phyloP scores from a whole-genome alignment of 1,284 basidiomycete genomes.

The Fomitiporia mediterranea region DNA sequence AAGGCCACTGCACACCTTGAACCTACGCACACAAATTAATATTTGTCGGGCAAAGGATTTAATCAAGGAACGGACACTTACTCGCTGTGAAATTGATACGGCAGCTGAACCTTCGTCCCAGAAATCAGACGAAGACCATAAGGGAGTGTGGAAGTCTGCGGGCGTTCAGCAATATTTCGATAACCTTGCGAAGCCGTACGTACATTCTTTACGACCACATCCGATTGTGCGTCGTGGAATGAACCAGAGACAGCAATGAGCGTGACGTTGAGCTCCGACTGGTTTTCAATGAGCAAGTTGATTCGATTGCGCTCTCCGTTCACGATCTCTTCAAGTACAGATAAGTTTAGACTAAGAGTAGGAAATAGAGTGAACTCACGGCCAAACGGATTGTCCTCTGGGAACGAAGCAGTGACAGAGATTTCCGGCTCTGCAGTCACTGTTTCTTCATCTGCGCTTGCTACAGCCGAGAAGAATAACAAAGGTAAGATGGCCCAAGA shows the following conservation, averaged over 20 bases:
- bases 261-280: constrained; percentile 71
- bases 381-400: constrained; percentile 75
- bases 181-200: not conserved
- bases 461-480: not conserved
- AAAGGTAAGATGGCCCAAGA: constrained; percentile 2
- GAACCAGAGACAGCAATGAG: constrained; percentile 68
- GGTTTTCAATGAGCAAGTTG: constrained; percentile 67
- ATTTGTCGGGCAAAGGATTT: constrained; percentile 16
- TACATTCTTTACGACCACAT: constrained; percentile 72
- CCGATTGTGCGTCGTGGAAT: constrained; percentile 63
- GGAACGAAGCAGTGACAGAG: constrained; percentile 61
- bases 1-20: constrained; percentile 45
- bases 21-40: constrained; percentile 37
- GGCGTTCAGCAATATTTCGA: not conserved
- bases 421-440: constrained; percentile 41
- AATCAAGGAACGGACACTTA: constrained; percentile 39
- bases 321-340: constrained; percentile 57
- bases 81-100: constrained; percentile 82
- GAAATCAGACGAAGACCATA: constrained; percentile 59
- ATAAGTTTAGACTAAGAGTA: not conserved
- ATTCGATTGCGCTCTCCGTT: constrained; percentile 83
- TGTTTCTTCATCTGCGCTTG: not conserved
- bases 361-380: constrained; percentile 45
- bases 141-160: constrained; percentile 57
- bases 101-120: constrained; percentile 64